Base-by-base conservation (phyloP, 768 basidiomycete genomes). In the Boletellus emodensis region DNA sequence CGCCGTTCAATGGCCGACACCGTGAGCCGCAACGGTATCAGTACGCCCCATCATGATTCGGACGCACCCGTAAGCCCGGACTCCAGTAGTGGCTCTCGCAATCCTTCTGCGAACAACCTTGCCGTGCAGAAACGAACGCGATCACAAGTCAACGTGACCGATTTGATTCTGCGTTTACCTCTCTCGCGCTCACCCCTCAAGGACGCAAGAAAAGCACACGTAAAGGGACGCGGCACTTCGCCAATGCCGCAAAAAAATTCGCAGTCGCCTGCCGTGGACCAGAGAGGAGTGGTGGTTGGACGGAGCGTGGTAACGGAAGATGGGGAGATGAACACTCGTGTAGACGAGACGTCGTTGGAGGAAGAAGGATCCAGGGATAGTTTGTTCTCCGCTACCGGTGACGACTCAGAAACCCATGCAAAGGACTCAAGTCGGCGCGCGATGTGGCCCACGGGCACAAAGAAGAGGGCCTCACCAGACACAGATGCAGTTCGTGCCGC, bases 101-200 rank as follows among this genome's bases (percentile, higher is more conserved):
- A 45, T 44, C 18, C 18, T 15, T 20, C 47, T 3, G 18, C 36
- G 15, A 48, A 53, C 32, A 26, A 51, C 34, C 44, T 37, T 13
- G 24, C 38, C 17, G 20, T 38, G 24, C 52, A 45, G 44, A 67
- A 55, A 53, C 60, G 68, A 44, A 82, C 79, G 15, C 73, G 81
- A 59, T 83, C 81, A 40, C 80, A 80, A 60, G 66, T 77, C 54
- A 68, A 71, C 26, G 62, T 79, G 24, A 69, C 77, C 24, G 73
- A 81, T 62, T 62, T 69, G 20, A 65, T 78, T n/a, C 65, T 81
- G 20, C 69, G 66, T 37, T 60, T 80, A 41, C 67, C 78, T 28
- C 71, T 67, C 41, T 53, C 72, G 32, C 65, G 69, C 26, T 82
- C 80, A 18, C 80, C 81, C 2, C 68, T 82, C 67, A 82, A 82